Evolutionary conservation across 352 stramenopile genomes (phyloP).

Genomic region (Phytophthora brassicae): DNA sequence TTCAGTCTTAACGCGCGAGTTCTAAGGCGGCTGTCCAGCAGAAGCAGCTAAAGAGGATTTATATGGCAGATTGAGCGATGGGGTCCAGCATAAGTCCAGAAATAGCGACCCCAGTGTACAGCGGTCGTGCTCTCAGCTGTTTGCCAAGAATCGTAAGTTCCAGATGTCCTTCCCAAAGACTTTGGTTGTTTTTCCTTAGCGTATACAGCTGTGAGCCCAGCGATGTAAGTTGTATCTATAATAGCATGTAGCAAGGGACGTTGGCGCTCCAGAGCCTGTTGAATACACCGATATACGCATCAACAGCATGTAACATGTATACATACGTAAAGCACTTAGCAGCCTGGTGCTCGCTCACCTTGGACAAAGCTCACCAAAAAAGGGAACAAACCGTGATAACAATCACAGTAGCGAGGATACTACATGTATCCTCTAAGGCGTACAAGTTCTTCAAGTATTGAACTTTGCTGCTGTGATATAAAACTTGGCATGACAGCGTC

Average conservation of each 20-base stretch:
- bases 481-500: no score
- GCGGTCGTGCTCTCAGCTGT: slow-evolving; percentile 6
- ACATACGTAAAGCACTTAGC: no score
- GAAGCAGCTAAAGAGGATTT: slow-evolving; percentile 8
- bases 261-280: slow-evolving; percentile 13
- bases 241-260: slow-evolving; percentile 14
- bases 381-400: no score
- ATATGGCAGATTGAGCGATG: not conserved
- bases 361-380: no score
- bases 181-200: slow-evolving; percentile 5
- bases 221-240: slow-evolving; percentile 12
- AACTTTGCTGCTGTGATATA: no score
- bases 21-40: slow-evolving; percentile 20
- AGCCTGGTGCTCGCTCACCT: no score
- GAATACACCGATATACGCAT: slow-evolving; percentile 14
- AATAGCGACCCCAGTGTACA: slow-evolving; percentile 16
- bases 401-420: no score
- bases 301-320: slow-evolving; percentile 11
- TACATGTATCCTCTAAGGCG: no score
- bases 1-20: slow-evolving; percentile 48
- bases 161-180: no score
- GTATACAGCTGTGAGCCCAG: not conserved
- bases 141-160: slow-evolving; percentile 12
- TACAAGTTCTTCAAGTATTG: no score
- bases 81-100: slow-evolving; percentile 20